Conservation (phyloP, 164 flowering plant genomes). For the Vitis riparia region DNA sequence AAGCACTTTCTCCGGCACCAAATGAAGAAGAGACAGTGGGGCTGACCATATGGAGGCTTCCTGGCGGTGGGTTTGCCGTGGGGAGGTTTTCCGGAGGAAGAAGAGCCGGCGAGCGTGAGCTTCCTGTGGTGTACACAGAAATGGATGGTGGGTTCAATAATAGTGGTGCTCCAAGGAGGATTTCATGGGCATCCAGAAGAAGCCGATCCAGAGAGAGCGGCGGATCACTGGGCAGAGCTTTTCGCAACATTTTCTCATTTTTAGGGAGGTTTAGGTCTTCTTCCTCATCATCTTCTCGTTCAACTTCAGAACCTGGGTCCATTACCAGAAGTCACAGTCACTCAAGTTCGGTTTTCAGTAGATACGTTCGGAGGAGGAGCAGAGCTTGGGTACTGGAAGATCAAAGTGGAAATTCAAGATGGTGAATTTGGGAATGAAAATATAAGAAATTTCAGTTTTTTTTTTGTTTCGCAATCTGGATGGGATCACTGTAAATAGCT, state of each 20-base stretch:
- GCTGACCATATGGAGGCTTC: constrained; percentile 75
- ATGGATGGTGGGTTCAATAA: constrained; percentile 61
- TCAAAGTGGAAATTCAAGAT: constrained; percentile 11
- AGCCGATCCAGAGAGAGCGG: constrained; percentile 41
- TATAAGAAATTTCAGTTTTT: background rate
- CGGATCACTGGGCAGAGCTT: constrained; percentile 41
- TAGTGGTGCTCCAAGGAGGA: constrained; percentile 46
- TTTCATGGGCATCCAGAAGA: constrained; percentile 46
- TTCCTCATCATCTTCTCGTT: constrained; percentile 21
- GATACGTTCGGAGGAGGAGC: constrained; percentile 13
- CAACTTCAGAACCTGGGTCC: constrained; percentile 7
- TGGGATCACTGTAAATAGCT: too few species aligned
- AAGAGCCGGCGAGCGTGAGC: constrained; percentile 46
- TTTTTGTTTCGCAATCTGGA: background rate
- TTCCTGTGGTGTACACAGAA: constrained; percentile 72
- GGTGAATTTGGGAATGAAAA: constrained; percentile 3
- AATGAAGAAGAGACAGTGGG: constrained; percentile 51
- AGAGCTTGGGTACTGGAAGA: constrained; percentile 27
- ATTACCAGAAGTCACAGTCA: constrained; percentile 17
- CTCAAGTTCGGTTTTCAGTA: constrained; percentile 22
- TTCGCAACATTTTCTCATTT: constrained; percentile 48
- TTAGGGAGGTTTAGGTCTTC: constrained; percentile 35
- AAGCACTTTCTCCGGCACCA: constrained; percentile 14
- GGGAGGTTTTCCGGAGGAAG: constrained; percentile 67
- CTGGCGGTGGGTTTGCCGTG: constrained; percentile 87